A percentile compares a stretch with the other conserved stretches of the same genome.
phyloP scores from a whole-genome alignment of 2,329 filamentous ascomycete genomes.

The Hypomyces rosellus region DNA sequence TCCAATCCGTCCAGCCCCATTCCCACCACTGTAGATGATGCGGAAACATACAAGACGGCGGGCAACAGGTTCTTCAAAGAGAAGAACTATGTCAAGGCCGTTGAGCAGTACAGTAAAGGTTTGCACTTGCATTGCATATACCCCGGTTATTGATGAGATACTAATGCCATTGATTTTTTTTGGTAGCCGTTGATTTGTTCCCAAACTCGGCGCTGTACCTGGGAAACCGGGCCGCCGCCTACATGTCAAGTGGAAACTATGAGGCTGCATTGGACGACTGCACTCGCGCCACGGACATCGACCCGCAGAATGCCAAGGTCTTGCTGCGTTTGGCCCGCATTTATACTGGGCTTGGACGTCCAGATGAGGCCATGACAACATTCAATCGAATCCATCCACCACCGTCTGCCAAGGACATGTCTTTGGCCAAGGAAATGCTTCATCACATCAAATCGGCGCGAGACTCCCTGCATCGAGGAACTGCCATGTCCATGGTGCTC shows the following conservation, averaged over 20 bases:
- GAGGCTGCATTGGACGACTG: conserved; percentile 80
- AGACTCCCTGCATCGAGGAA: conserved; percentile 66
- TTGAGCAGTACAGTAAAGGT: conserved; percentile 95
- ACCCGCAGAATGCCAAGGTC: conserved; percentile 82
- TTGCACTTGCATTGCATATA: conserved; percentile 20
- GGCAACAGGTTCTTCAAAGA: conserved; percentile 98
- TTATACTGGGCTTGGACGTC: conserved; percentile 79
- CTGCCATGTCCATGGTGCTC: conserved; percentile 82
- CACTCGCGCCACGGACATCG: conserved; percentile 71
- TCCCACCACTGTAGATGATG: conserved; percentile 59
- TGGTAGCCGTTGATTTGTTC: conserved; percentile 75
- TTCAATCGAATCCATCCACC: conserved; percentile 74
- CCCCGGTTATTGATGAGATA: not conserved
- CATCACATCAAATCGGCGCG: conserved; percentile 75
- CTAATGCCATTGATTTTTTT: conserved; percentile 10
- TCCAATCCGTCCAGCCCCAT: conserved; percentile 55
- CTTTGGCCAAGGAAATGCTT: conserved; percentile 77
- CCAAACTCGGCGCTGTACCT: conserved; percentile 84
- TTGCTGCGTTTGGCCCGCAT: conserved; percentile 82
- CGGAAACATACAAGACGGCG: conserved; percentile 83
- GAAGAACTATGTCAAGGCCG: conserved; percentile 79
- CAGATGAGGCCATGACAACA: conserved; percentile 77
- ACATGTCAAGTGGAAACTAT: conserved; percentile 81
- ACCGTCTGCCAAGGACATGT: conserved; percentile 78
- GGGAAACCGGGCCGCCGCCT: conserved; percentile 90